These are phyloP conservation scores for Hippophae tibetana DNA, from an alignment of 306 rosid species.

Conservation along the genomic window DNA sequence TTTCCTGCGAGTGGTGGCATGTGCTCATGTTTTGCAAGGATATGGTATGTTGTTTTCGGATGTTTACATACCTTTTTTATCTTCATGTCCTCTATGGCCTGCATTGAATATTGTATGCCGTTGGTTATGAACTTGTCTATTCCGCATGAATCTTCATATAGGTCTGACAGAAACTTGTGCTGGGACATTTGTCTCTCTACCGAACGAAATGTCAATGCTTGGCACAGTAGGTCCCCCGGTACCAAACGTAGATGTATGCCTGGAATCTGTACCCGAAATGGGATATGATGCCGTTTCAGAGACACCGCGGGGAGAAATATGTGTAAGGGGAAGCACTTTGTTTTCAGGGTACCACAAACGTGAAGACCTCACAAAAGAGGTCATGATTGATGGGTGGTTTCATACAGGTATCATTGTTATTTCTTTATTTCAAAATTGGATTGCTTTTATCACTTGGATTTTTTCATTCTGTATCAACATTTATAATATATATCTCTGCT, in stretches of 20 bases:
- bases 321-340: slow-evolving; percentile 65
- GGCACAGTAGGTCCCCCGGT: slow-evolving; percentile 98
- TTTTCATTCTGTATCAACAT: slow-evolving; percentile 1
- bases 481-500: slow-evolving; percentile 20
- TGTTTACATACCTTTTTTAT: neutral
- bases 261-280: slow-evolving; percentile 96
- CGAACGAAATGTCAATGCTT: slow-evolving; percentile 70
- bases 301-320: slow-evolving; percentile 83
- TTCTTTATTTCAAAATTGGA: slow-evolving; percentile 11
- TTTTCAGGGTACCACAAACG: slow-evolving; percentile 92
- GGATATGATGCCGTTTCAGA: slow-evolving; percentile 71
- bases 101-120: slow-evolving; percentile 3
- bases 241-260: slow-evolving; percentile 81
- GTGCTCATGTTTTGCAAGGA: slow-evolving; percentile 94
- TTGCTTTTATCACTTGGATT: slow-evolving; percentile 11
- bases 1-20: slow-evolving; percentile 77
- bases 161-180: slow-evolving; percentile 97
- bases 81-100: slow-evolving; percentile 2
- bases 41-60: slow-evolving; percentile 50
- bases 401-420: slow-evolving; percentile 62
- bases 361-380: slow-evolving; percentile 89
- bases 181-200: slow-evolving; percentile 86
- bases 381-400: slow-evolving; percentile 79
- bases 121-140: slow-evolving; percentile 6
- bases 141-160: slow-evolving; percentile 27